phyloP scores from a whole-genome alignment of 768 basidiomycete species.

The Collybiopsis luxurians region DNA sequence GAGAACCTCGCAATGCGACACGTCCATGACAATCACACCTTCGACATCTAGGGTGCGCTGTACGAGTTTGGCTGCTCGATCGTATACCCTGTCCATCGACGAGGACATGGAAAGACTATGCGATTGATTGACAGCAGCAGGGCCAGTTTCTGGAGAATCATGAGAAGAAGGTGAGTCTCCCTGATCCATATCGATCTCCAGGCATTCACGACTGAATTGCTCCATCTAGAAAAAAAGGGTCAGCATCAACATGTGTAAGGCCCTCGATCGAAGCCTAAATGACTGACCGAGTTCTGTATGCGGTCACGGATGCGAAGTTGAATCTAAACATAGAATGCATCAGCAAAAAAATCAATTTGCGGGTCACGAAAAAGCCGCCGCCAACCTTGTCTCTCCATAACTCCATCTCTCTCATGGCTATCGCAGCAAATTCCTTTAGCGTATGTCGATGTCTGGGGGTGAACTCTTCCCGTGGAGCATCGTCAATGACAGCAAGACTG shows the following conservation, averaged over 20 bases:
- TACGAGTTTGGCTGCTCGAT: constrained; percentile 86
- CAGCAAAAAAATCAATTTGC: neutral
- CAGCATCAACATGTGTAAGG: neutral
- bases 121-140: neutral
- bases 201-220: constrained; percentile 89
- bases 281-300: constrained; percentile 81
- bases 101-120: constrained; percentile 29
- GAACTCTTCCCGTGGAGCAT: constrained; percentile 79
- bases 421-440: constrained; percentile 92
- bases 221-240: constrained; percentile 64
- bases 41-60: constrained; percentile 90
- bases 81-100: constrained; percentile 86
- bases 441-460: constrained; percentile 87
- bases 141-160: neutral
- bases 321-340: constrained; percentile 52
- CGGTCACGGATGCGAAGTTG: constrained; percentile 87
- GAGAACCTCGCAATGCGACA: constrained; percentile 85
- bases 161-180: constrained; percentile 23
- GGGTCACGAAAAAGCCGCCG: neutral
- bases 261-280: neutral
- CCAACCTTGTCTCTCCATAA: constrained; percentile 88
- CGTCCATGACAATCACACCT: constrained; percentile 89
- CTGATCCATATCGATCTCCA: constrained; percentile 78
- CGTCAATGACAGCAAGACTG: constrained; percentile 82
- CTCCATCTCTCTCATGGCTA: constrained; percentile 95